A percentile compares a stretch with the other conserved stretches of the same genome.
Conservation (phyloP, 208 protist species). For the Trypanosoma melophagium region DNA sequence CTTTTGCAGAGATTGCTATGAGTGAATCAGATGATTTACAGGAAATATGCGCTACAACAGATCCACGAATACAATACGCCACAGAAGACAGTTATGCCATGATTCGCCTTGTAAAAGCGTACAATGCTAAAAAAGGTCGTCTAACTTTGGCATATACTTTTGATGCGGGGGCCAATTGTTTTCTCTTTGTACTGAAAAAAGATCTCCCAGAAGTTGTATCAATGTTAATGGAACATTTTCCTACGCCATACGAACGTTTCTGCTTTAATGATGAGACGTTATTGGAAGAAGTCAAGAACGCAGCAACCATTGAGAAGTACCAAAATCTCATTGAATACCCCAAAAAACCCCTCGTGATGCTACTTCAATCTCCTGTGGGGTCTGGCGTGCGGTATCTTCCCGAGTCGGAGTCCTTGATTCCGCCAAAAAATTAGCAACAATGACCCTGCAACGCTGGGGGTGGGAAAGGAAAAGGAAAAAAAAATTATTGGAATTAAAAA, state of each 20-base stretch:
- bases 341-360: conserved; percentile 81
- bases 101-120: conserved; percentile 92
- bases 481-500: background rate
- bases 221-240: conserved; percentile 90
- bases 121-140: conserved; percentile 84
- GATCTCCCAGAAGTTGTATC: conserved; percentile 86
- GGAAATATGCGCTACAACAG: conserved; percentile 96
- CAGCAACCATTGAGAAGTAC: conserved; percentile 31
- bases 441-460: too few relatives aligned
- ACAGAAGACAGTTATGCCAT: conserved; percentile 96
- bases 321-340: conserved; percentile 76
- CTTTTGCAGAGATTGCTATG: conserved; percentile 93
- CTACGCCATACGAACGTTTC: conserved; percentile 65
- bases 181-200: conserved; percentile 94
- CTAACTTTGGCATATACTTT: conserved; percentile 97
- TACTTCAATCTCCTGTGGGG: conserved; percentile 82
- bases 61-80: conserved; percentile 98
- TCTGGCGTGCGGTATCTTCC: conserved; percentile 56
- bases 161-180: conserved; percentile 99
- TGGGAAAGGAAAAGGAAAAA: background rate
- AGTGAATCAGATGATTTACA: conserved; percentile 98
- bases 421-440: background rate
- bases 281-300: conserved; percentile 44
- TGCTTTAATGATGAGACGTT: conserved; percentile 68
- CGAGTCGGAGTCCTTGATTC: conserved; percentile 50